Base-by-base conservation (phyloP, 2,329 filamentous ascomycete genomes). In the Hortaea sp. region DNA sequence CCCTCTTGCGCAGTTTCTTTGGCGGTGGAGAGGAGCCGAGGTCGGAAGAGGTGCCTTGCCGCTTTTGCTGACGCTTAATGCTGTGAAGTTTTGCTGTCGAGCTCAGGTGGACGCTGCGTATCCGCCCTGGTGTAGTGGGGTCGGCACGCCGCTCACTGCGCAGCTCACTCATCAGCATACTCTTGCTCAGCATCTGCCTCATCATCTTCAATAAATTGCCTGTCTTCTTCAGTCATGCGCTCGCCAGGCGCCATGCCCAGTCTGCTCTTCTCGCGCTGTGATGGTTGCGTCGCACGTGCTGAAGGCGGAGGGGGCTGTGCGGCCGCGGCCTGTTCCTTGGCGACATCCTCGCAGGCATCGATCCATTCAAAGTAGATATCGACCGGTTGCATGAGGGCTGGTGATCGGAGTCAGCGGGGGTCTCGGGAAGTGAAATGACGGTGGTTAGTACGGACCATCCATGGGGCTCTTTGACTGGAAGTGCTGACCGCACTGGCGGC, bases 311-410 rank as follows among this genome's bases (percentile, higher is more conserved):
- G 59, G 20, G 62, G 66, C 9, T 9, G 32, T 9, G 32, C 32
- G n/a, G 32, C 32, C 10, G 65, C 68, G 12, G 70, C 73, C 13
- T 74, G 71, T 49, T 81, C 74, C 60, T 84, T 82, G 11, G 81
- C 81, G 42, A 85, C 82, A 5, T 78, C 74, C 61, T 87, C 83
- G 63, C 82, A 85, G n/a, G 92, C 92, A 69, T 98, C 92, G 53
- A 98, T 87, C 92, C 92, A 98, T 66, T 97, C 92, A 31, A 87
- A 86, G 63, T 98, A 98, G 6, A 98, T 90, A 63, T 98, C 92
- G 41, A 98, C 88, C 0, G 88, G 79, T 10, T 85, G 86, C 28
- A 87, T 94, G 28, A 97, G 80, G 66, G 94, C 88, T 94, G 51
- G 9, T 20, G 20, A 20, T 20, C 20, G 20, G 20, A 20, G 20